A percentile compares a stretch with the other conserved stretches of the same genome.
These are phyloP conservation scores for Magnusiomyces suaveolens DNA, from an alignment of 1,139 yeast species.

Conservation along the genomic window DNA sequence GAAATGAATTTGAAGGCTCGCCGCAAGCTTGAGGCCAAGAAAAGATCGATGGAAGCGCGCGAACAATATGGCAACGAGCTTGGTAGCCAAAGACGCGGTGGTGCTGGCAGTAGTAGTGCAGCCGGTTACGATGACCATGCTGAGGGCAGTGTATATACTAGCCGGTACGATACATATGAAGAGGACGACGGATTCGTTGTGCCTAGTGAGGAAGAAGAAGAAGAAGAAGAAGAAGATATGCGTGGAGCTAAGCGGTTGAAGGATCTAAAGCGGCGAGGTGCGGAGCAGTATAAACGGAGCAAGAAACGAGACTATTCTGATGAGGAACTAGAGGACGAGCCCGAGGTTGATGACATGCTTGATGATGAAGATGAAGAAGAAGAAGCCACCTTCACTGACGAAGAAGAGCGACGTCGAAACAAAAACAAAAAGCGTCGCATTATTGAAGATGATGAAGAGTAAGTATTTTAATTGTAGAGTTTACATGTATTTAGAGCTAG, in stretches of 20 bases:
- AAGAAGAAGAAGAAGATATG: constrained; percentile 42
- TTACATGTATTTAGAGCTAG: too few relatives aligned
- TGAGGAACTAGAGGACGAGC: constrained; percentile 32
- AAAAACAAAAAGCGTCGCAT: constrained; percentile 29
- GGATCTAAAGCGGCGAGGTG: constrained; percentile 50
- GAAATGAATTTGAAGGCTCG: constrained; percentile 36
- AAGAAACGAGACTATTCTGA: constrained; percentile 26
- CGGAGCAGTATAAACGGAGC: constrained; percentile 37
- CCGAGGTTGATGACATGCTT: neutral
- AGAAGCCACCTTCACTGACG: constrained; percentile 29
- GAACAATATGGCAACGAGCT: constrained; percentile 41
- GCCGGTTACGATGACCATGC: constrained; percentile 22
- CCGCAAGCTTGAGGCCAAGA: constrained; percentile 44
- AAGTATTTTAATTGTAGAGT: too few relatives aligned
- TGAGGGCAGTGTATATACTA: constrained; percentile 4
- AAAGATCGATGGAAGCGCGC: constrained; percentile 59
- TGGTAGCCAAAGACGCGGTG: neutral
- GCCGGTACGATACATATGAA: constrained; percentile 25
- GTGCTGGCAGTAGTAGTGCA: neutral
- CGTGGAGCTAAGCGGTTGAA: constrained; percentile 55
- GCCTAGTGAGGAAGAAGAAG: constrained; percentile 41
- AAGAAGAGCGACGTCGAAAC: constrained; percentile 4
- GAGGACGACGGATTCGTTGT: constrained; percentile 45
- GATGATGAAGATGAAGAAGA: constrained; percentile 25
- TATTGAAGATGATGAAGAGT: constrained; percentile 53